phyloP scores from a whole-genome alignment of 2,329 filamentous ascomycete genomes.

The Aspergillus persii region DNA sequence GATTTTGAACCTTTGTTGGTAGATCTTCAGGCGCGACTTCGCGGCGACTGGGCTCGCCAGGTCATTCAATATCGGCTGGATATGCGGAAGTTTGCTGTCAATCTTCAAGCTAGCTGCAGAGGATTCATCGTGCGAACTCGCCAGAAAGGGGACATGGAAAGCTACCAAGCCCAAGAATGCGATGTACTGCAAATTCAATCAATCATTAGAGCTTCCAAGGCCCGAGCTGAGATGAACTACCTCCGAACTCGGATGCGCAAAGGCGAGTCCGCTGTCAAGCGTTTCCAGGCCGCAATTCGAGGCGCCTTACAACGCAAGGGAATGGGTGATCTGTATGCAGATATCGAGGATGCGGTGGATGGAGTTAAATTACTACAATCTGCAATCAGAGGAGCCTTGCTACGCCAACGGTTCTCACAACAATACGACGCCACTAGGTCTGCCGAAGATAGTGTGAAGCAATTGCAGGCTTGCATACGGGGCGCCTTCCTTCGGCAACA shows the following conservation, averaged over 20 bases:
- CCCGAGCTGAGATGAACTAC: slow-evolving; percentile 43
- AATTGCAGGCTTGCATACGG: slow-evolving; percentile 65
- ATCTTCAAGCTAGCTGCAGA: slow-evolving; percentile 74
- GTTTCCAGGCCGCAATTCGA: slow-evolving; percentile 57
- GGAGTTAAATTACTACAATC: slow-evolving; percentile 57
- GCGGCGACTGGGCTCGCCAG: slow-evolving; percentile 84
- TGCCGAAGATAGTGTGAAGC: slow-evolving; percentile 52
- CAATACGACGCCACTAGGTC: slow-evolving; percentile 36
- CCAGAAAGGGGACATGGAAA: slow-evolving; percentile 62
- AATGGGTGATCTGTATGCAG: slow-evolving; percentile 55
- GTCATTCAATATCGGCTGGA: slow-evolving; percentile 76
- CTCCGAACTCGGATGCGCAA: slow-evolving; percentile 39
- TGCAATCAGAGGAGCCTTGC: slow-evolving; percentile 58
- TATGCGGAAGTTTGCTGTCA: slow-evolving; percentile 77
- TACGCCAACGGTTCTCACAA: slow-evolving; percentile 11
- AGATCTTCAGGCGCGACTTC: slow-evolving; percentile 80
- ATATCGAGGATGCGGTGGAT: slow-evolving; percentile 62
- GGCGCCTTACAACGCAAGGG: slow-evolving; percentile 45
- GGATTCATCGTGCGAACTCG: slow-evolving; percentile 71
- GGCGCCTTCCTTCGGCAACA: slow-evolving; percentile 62
- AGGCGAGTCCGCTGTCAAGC: slow-evolving; percentile 45
- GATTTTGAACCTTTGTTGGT: slow-evolving; percentile 74
- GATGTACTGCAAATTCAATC: slow-evolving; percentile 80
- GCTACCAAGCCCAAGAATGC: slow-evolving; percentile 70
- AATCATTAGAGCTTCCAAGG: slow-evolving; percentile 61